Evolutionary conservation across 106 monocot genomes (phyloP).

Genomic region (Gastrodia elata): DNA sequence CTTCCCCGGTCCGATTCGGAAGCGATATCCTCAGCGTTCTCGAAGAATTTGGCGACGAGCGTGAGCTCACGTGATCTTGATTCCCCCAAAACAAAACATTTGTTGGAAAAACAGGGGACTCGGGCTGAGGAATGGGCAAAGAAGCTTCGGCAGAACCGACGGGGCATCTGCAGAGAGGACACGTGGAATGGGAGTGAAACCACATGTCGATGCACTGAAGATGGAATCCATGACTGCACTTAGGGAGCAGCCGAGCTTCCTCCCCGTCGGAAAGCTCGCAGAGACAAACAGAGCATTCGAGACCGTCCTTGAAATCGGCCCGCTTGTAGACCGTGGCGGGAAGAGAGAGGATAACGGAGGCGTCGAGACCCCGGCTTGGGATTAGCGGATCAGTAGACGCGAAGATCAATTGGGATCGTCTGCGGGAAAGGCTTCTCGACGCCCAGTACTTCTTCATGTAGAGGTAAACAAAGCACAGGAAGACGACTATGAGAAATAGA

Average conservation of each 20-base stretch:
- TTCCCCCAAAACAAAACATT: slow-evolving; percentile 5
- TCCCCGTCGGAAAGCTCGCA: slow-evolving; percentile 20
- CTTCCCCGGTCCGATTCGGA: slow-evolving; percentile 2
- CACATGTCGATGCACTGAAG: slow-evolving; percentile 48
- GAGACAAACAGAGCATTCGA: slow-evolving; percentile 30
- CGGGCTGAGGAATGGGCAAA: not conserved
- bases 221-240: slow-evolving; percentile 43
- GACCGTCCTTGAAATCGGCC: slow-evolving; percentile 1
- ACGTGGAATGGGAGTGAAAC: slow-evolving; percentile 36
- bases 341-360: slow-evolving; percentile 12
- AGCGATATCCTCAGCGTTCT: slow-evolving; percentile 13
- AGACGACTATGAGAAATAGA: slow-evolving; percentile 21
- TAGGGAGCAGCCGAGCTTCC: slow-evolving; percentile 31
- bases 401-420: slow-evolving; percentile 2
- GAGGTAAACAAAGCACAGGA: slow-evolving; percentile 30
- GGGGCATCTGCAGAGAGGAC: slow-evolving; percentile 34
- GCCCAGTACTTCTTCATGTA: slow-evolving; percentile 15
- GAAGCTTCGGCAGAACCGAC: not conserved
- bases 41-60: not conserved
- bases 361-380: slow-evolving; percentile 13
- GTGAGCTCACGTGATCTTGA: slow-evolving; percentile 2
- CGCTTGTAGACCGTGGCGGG: slow-evolving; percentile 4
- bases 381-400: not conserved
- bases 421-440: not conserved
- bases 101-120: not conserved